Evolutionary conservation across 2,329 filamentous ascomycete genomes (phyloP).

Genomic region (Diaporthe nobilis): DNA sequence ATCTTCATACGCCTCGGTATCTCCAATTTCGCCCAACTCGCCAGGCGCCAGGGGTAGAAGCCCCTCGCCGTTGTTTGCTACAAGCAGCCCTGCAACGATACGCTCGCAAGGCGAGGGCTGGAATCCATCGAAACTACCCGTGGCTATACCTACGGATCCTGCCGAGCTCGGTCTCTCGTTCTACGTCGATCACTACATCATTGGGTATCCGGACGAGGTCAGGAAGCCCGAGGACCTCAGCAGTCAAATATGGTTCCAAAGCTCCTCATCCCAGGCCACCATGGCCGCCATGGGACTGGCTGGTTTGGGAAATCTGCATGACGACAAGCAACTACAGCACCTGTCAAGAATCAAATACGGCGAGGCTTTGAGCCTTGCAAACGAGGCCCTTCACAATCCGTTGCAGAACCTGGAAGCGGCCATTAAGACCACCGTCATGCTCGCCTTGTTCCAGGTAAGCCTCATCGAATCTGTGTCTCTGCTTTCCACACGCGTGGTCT

Average conservation of each 20-base stretch:
- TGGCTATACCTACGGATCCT: constrained; percentile 55
- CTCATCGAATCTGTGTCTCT: constrained; percentile 19
- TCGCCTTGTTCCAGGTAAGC: constrained; percentile 73
- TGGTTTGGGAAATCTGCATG: constrained; percentile 67
- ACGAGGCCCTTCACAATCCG: constrained; percentile 55
- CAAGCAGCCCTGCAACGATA: neutral
- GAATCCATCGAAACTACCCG: neutral
- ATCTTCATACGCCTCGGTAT: constrained; percentile 38
- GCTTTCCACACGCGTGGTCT: neutral
- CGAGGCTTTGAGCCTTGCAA: constrained; percentile 64
- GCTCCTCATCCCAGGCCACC: constrained; percentile 59
- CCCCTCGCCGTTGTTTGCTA: neutral
- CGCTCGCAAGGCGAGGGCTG: neutral
- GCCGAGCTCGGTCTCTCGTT: constrained; percentile 65
- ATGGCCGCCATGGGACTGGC: constrained; percentile 72
- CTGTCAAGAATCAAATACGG: constrained; percentile 68
- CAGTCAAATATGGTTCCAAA: constrained; percentile 54
- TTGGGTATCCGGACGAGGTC: constrained; percentile 66
- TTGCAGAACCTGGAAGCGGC: constrained; percentile 58
- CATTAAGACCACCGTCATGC: constrained; percentile 67
- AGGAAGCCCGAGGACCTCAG: constrained; percentile 55
- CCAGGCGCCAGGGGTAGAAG: neutral
- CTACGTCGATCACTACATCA: constrained; percentile 65
- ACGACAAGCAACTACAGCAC: constrained; percentile 60
- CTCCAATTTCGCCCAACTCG: constrained; percentile 30